Evolutionary conservation across 495 filamentous ascomycete genomes (phyloP).

Genomic region (Aspergillus saccharolyticus): DNA sequence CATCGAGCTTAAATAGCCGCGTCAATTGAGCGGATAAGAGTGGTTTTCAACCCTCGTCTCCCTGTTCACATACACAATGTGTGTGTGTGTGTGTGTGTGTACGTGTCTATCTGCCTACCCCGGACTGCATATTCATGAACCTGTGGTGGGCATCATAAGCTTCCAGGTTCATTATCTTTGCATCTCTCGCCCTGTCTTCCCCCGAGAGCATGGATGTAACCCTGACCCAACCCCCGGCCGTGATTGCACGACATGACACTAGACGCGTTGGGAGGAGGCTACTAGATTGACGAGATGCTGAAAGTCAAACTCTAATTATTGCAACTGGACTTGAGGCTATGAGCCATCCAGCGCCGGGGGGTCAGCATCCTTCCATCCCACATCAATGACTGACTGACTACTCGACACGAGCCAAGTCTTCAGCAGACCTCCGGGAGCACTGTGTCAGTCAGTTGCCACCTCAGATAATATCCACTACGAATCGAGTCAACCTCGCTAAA

Average conservation of each 20-base stretch:
- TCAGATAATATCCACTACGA: background rate
- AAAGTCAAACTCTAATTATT: background rate
- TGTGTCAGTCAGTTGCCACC: background rate
- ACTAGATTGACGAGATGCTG: background rate
- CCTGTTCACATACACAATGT: background rate
- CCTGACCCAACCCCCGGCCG: background rate
- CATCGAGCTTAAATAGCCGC: background rate
- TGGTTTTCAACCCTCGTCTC: background rate
- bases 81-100: too few species aligned
- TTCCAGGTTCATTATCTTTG: background rate
- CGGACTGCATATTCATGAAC: background rate
- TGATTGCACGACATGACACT: background rate
- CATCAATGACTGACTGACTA: background rate
- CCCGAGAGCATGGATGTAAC: background rate
- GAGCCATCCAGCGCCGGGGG: too few species aligned
- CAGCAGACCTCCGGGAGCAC: background rate
- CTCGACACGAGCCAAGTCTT: background rate
- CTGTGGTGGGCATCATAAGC: background rate
- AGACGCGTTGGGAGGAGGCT: background rate
- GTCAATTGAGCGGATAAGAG: background rate
- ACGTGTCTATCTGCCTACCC: background rate
- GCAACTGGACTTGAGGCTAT: background rate
- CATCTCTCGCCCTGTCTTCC: background rate
- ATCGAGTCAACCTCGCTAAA: background rate
- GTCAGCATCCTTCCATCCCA: background rate